Percentiles rank a stretch among this genome's conserved stretches.
These are phyloP conservation scores for Candida sp. DNA, from an alignment of 1,139 yeast species.

Conservation along the genomic window DNA sequence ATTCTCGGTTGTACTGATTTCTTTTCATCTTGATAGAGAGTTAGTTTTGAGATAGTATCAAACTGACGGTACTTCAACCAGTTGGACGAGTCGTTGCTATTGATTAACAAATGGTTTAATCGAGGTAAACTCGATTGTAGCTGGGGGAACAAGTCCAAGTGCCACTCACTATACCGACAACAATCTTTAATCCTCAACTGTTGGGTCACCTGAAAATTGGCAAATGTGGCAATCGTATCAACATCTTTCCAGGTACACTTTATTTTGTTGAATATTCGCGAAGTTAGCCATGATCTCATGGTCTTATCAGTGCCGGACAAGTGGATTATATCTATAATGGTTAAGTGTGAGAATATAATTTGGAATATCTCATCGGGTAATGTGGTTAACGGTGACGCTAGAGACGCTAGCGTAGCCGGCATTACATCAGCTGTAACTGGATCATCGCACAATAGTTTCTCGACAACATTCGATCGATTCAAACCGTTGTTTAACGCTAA, in stretches of 20 bases:
- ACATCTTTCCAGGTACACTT: conserved; percentile 28
- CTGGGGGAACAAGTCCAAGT: conserved; percentile 25
- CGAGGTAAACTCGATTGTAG: conserved; percentile 18
- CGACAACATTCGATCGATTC: not conserved
- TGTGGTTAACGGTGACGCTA: not conserved
- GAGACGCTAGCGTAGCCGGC: not conserved
- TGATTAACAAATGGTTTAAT: conserved; percentile 21
- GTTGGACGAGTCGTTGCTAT: conserved; percentile 35
- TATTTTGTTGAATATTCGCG: conserved; percentile 20
- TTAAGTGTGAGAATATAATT: conserved; percentile 15
- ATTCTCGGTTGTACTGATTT: conserved; percentile 17
- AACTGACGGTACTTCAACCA: conserved; percentile 38
- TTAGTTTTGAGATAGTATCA: conserved; percentile 15
- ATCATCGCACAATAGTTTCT: too few species aligned
- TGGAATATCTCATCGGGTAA: conserved; percentile 27
- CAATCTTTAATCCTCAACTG: conserved; percentile 28
- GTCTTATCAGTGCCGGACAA: conserved; percentile 17
- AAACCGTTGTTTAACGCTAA: not conserved
- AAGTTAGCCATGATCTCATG: conserved; percentile 17
- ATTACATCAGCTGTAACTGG: not conserved
- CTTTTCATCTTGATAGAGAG: conserved; percentile 22
- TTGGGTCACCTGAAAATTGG: conserved; percentile 8
- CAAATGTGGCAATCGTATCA: not conserved
- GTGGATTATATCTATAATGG: conserved; percentile 19
- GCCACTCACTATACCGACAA: conserved; percentile 43